These are phyloP conservation scores for Zizania latifolia DNA, from an alignment of 176 grass and related monocot species.

Conservation along the genomic window DNA sequence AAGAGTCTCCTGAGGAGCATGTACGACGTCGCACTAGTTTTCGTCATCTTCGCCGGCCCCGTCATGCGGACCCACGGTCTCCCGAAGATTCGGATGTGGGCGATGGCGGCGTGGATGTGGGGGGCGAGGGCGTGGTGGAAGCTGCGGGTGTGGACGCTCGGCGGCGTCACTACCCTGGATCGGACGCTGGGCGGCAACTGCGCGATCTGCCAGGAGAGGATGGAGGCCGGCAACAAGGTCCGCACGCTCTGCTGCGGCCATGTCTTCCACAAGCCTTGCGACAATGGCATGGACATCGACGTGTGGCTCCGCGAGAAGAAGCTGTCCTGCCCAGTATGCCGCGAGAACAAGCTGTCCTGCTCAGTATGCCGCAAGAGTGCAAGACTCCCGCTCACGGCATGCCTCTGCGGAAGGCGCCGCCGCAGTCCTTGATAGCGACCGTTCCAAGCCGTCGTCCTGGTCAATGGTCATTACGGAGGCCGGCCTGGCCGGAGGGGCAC, in stretches of 20 bases:
- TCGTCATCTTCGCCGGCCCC: too few species aligned
- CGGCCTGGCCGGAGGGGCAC: not conserved
- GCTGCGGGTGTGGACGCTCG: not conserved
- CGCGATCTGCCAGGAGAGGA: not conserved
- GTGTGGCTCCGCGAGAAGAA: not conserved
- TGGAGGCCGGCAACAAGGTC: not conserved
- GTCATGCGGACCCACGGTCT: too few species aligned
- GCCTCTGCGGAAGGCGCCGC: not conserved
- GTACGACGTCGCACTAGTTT: too few species aligned
- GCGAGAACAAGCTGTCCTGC: not conserved
- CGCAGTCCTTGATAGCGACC: not conserved
- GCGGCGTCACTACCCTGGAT: slow-evolving; percentile 2
- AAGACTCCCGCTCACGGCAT: not conserved
- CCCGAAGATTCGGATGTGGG: too few species aligned
- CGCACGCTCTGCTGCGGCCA: slow-evolving; percentile 18
- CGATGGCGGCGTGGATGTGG: too few species aligned
- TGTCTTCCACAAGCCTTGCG: not conserved
- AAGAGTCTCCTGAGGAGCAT: too few species aligned
- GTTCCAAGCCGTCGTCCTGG: not conserved
- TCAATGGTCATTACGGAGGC: too few species aligned
- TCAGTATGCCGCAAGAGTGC: not conserved
- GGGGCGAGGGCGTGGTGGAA: not conserved
- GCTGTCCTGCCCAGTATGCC: too few species aligned
- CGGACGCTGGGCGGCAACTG: not conserved
- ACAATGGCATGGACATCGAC: not conserved